Base-by-base conservation (phyloP, 768 basidiomycete species). In the Calocera viscosa region DNA sequence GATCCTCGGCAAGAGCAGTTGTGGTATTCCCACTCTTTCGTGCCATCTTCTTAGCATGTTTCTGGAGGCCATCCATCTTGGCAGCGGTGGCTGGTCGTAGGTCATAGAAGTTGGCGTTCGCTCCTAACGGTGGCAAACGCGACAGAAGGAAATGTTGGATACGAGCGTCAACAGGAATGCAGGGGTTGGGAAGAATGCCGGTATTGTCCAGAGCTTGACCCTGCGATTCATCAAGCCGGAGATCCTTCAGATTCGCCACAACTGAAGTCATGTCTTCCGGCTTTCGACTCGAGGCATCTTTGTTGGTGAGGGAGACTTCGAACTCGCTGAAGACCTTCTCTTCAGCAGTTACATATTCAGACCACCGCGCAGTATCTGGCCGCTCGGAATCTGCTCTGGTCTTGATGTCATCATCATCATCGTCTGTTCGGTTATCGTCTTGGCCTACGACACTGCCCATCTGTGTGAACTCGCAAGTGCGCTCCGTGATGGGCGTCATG, bases 401-500 rank as follows among this genome's bases (percentile, higher is more conserved):
- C 64, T 24, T 70, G 8, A 70, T 65, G 16, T 72, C 71, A 60
- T 67, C 72, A 32, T 69, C 72, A 39, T 73, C 73, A 30, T 70
- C 72, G 16, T 72, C 73, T 33, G 70, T 47, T 43, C 75, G 43
- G 19, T 60, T 32, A 30, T 60, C 65, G 49, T 63, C 28, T 41
- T 65, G 66, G 39, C 49, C 43, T 63, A 47, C 47, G 49, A 49
- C 34, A 16, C 63, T 63, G 66, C 66, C 30, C 43, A 41, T 63
- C 64, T 67, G 68, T 1, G 89, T 83, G 74, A 81, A 94, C 76
- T 98, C 96, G 72, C 84, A 84, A 11, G 96, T 98, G 43, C 94
- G 82, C 76, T 99, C 96, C 14, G 91, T 91, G 75, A 98, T 97
- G 1, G 96, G 95, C 10, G 95, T 98, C 93, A 99, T 94, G 66